phyloP scores from a whole-genome alignment of 345 rosid genomes.

The Arabis alpina region DNA sequence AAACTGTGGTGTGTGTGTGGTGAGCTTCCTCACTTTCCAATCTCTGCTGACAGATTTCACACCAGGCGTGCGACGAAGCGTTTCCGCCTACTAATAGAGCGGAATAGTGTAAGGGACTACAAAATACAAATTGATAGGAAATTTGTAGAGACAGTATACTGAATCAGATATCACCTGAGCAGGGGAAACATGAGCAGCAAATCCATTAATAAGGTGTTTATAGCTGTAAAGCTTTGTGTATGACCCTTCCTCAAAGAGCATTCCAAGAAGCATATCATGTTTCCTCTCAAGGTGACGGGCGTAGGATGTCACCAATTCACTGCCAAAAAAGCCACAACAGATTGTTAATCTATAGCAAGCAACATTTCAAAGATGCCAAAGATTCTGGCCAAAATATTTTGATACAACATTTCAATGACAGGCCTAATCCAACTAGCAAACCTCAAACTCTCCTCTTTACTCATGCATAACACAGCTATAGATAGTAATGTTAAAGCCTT shows the following conservation, averaged over 20 bases:
- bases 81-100: conserved; percentile 86
- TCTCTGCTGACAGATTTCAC: conserved; percentile 92
- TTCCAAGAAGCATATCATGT: conserved; percentile 90
- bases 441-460: too few relatives aligned
- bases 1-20: conserved; percentile 97
- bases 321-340: conserved; percentile 40
- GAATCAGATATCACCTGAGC: conserved; percentile 73
- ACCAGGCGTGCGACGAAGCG: conserved; percentile 69
- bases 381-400: too few relatives aligned
- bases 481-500: background rate
- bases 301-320: conserved; percentile 82
- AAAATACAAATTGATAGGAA: conserved; percentile 12
- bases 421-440: too few relatives aligned
- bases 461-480: background rate
- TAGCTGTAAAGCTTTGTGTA: conserved; percentile 95
- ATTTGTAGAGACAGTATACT: background rate
- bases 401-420: too few relatives aligned
- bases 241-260: conserved; percentile 74
- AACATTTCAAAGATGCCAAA: too few relatives aligned
- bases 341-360: background rate
- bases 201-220: conserved; percentile 92
- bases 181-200: conserved; percentile 82
- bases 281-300: conserved; percentile 85
- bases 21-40: conserved; percentile 95
- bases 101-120: conserved; percentile 52